Evolutionary conservation across 83 land plant species (phyloP), one percentile per base, ranked within the genome.

Genomic region (Larix sibirica): DNA sequence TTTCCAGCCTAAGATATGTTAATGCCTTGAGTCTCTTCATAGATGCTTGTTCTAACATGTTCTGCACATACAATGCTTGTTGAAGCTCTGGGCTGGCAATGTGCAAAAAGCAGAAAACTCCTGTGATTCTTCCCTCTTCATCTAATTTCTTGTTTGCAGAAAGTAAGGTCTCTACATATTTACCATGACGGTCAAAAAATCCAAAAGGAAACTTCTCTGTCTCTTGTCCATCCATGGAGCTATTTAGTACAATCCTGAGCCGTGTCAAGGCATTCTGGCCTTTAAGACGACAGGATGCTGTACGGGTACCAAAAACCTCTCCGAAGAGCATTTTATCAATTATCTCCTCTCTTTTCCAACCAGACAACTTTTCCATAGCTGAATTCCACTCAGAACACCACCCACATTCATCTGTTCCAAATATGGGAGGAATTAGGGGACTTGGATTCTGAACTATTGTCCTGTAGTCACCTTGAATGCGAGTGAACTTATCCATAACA

Each of bases 371-470:
- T 63, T 56, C 77, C 95, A 93, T 93, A 44, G 95, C 95, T 3
- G 90, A 50, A 79, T 93, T 93, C 95, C 95, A 93, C 71, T 93
- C 95, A 73, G 89, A 86, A 79, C 95, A 93, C 94, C 93, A 93
- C 17, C 95, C 95, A 85, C 90, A 91, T 73, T 93, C 94, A 82
- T 93, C 95, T 13, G 92, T 71, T 63, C 95, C 95, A 87, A 93
- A 91, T 81, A 93, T 89, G 42, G 95, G 95, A 7, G 95, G 95
- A 17, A 93, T 93, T 60, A 93, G 79, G 17, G 94, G 92, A 80
- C 79, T 91, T 36, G 94, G 95, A 71, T 91, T 93, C 74, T 93
- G 90, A 17, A 93, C 87, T 18, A 93, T 91, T 31, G 95, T 91
- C 65, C 83, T 91, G 85, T 93, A 93, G 81, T 93, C 95, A 12